These are phyloP conservation scores for Irpex sp. DNA, from an alignment of 1,284 basidiomycete genomes.

Conservation along the genomic window DNA sequence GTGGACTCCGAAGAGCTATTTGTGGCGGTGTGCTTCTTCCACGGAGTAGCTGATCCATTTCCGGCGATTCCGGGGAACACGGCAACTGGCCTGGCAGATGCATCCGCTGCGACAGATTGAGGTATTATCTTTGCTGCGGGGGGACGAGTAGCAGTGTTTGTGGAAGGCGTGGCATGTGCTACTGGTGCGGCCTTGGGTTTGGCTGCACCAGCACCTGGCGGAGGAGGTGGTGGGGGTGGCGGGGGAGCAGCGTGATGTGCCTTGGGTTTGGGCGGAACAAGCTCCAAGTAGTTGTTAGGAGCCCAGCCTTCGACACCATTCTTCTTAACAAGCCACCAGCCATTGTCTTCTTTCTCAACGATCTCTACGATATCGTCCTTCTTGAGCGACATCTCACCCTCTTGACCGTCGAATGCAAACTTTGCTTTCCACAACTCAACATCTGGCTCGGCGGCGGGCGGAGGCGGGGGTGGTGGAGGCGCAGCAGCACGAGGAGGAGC, in stretches of 20 bases:
- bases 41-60: conserved; percentile 66
- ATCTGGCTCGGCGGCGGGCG: conserved; percentile 56
- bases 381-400: conserved; percentile 84
- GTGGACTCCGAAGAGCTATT: conserved; percentile 35
- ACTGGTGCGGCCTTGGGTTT: conserved; percentile 23
- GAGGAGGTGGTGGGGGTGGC: conserved; percentile 57
- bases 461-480: conserved; percentile 44
- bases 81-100: conserved; percentile 61
- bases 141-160: conserved; percentile 28
- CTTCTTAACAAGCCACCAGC: conserved; percentile 97
- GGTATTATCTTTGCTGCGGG: conserved; percentile 30
- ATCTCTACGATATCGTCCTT: conserved; percentile 94
- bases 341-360: conserved; percentile 85
- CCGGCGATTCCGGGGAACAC: conserved; percentile 68
- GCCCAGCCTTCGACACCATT: conserved; percentile 87
- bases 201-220: conserved; percentile 30
- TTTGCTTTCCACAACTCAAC: conserved; percentile 81
- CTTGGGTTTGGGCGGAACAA: conserved; percentile 58
- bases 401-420: conserved; percentile 85
- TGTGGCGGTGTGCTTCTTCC: conserved; percentile 52
- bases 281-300: conserved; percentile 89
- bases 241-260: conserved; percentile 58
- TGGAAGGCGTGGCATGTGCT: conserved; percentile 20
- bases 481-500: conserved; percentile 47
- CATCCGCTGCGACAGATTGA: conserved; percentile 46